Evolutionary conservation across 2,329 filamentous ascomycete species (phyloP).

Genomic region (Pyricularia sp.): DNA sequence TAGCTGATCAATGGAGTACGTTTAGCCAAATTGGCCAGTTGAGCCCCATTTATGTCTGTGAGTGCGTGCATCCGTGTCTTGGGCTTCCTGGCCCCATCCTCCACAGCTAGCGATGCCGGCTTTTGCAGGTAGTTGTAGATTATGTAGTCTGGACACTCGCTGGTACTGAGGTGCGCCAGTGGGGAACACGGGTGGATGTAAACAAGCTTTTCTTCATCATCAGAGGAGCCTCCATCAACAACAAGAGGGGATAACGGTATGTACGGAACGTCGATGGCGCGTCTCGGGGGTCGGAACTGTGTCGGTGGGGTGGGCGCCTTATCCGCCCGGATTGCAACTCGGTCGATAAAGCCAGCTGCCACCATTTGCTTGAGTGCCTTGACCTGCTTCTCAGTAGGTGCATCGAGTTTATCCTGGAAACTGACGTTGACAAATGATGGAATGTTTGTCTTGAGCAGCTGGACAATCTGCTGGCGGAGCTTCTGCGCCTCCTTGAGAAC

Average conservation of each 20-base stretch:
- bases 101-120: conserved; percentile 31
- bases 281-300: conserved; percentile 57
- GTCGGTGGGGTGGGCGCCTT: conserved; percentile 66
- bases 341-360: conserved; percentile 86
- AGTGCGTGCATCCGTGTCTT: conserved; percentile 85
- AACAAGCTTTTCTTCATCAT: conserved; percentile 54
- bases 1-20: conserved; percentile 77
- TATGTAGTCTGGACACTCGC: conserved; percentile 78
- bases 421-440: conserved; percentile 50
- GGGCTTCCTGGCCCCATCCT: conserved; percentile 20
- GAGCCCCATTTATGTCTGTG: conserved; percentile 65
- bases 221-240: conserved; percentile 24
- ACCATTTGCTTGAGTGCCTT: conserved; percentile 83
- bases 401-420: conserved; percentile 46
- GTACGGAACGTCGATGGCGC: conserved; percentile 91
- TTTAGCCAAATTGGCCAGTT: conserved; percentile 70
- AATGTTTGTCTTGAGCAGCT: conserved; percentile 69
- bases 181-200: conserved; percentile 83
- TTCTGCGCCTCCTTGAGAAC: conserved; percentile 78
- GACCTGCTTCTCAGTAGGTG: conserved; percentile 58
- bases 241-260: conserved; percentile 69
- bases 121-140: conserved; percentile 82
- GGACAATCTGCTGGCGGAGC: conserved; percentile 72
- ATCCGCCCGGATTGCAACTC: conserved; percentile 87
- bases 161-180: conserved; percentile 57